A percentile compares a stretch with the other conserved stretches of the same genome.
phyloP scores from a whole-genome alignment of 345 rosid species.

The Hirschfeldia incana region DNA sequence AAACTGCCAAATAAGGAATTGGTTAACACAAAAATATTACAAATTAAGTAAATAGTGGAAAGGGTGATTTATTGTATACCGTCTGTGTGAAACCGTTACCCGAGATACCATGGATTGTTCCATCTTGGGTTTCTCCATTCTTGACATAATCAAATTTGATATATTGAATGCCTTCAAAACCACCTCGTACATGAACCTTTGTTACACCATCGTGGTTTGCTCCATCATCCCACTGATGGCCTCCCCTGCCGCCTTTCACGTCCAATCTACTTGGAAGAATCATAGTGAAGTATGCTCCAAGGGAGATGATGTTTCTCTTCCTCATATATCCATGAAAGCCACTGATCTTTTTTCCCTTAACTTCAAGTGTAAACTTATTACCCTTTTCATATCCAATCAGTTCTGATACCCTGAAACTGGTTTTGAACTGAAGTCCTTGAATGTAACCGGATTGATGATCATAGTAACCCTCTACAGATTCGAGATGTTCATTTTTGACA shows the following conservation, averaged over 20 bases:
- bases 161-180: conserved; percentile 14
- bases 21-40: not conserved
- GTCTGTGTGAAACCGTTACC: conserved; percentile 22
- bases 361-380: conserved; percentile 18
- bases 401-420: conserved; percentile 17
- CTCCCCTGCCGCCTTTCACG: conserved; percentile 31
- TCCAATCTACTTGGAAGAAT: not conserved
- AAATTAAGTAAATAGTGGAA: not conserved
- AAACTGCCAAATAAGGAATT: not conserved
- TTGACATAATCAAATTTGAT: conserved; percentile 17
- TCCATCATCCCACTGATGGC: conserved; percentile 32
- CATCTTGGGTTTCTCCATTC: not conserved
- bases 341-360: not conserved
- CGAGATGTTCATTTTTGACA: conserved; percentile 11
- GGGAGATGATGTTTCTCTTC: not conserved
- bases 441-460: conserved; percentile 7
- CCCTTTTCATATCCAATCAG: conserved; percentile 24
- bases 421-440: conserved; percentile 35
- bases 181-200: conserved; percentile 25
- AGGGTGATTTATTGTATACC: not conserved
- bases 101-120: conserved; percentile 26
- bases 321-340: conserved; percentile 8
- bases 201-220: not conserved
- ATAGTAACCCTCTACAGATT: conserved; percentile 16
- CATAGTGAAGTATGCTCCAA: conserved; percentile 10